Evolutionary conservation across 768 basidiomycete species (phyloP).

Genomic region (Boletus pseudo-olivaceus): DNA sequence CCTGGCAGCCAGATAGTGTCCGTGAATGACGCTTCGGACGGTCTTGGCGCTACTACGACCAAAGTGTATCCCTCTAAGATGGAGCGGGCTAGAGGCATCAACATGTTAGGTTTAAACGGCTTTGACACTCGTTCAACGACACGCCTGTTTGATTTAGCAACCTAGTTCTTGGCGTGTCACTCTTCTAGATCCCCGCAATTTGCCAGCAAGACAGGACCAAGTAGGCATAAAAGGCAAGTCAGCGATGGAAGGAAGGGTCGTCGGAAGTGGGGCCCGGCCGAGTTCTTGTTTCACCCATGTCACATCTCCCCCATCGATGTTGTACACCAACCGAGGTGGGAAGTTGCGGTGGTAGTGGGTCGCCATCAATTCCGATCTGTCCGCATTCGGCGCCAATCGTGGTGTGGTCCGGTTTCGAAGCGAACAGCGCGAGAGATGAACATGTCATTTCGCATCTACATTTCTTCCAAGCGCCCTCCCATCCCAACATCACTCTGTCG

Average conservation of each 20-base stretch:
- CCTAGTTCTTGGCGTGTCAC: not conserved
- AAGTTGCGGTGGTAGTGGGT: not conserved
- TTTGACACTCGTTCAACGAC: not conserved
- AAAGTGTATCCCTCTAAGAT: too few relatives aligned
- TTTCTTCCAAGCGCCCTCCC: constrained; percentile 15
- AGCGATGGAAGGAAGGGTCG: not conserved
- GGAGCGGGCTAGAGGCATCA: not conserved
- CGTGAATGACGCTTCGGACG: not conserved
- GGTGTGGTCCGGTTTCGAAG: not conserved
- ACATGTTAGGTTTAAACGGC: not conserved
- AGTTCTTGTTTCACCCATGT: not conserved
- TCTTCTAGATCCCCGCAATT: not conserved
- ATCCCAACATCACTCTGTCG: constrained; percentile 25
- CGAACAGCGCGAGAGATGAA: not conserved
- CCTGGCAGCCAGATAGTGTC: too few relatives aligned
- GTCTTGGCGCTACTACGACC: not conserved
- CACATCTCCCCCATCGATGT: not conserved
- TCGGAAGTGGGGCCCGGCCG: too few relatives aligned
- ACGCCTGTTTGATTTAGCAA: not conserved
- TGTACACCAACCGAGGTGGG: not conserved
- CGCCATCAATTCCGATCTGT: constrained; percentile 3
- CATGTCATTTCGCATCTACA: not conserved
- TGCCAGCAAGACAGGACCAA: not conserved
- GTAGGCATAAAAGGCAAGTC: not conserved
- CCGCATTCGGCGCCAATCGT: not conserved